Conservation (phyloP, 306 rosid species). For the Medicago truncatula region MtrunA17r5.0-ANR NC_053042.1:5215501-5216000, state of each 20-base stretch:
- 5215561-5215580: too few relatives aligned
- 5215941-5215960: conserved; percentile 12
- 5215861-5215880: conserved; percentile 35
- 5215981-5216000: conserved; percentile 30
- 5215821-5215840: not conserved
- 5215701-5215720: not conserved
- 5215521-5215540: too few relatives aligned
- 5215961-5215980: conserved; percentile 8
- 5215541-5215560: too few relatives aligned
- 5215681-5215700: not conserved
- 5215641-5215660: too few relatives aligned
- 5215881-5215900: conserved; percentile 33
- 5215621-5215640: too few relatives aligned
- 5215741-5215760: not conserved
- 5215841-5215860: conserved; percentile 10
- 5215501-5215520: too few relatives aligned
- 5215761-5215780: not conserved
- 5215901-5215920: conserved; percentile 42
- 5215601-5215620: too few relatives aligned
- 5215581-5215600: too few relatives aligned
- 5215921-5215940: conserved; percentile 23
- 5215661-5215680: too few relatives aligned
- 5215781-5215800: not conserved
- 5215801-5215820: not conserved
- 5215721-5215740: not conserved